Base-by-base conservation (phyloP, 805 yeast genomes). In the Saccharomycopsis capsularis region DNA sequence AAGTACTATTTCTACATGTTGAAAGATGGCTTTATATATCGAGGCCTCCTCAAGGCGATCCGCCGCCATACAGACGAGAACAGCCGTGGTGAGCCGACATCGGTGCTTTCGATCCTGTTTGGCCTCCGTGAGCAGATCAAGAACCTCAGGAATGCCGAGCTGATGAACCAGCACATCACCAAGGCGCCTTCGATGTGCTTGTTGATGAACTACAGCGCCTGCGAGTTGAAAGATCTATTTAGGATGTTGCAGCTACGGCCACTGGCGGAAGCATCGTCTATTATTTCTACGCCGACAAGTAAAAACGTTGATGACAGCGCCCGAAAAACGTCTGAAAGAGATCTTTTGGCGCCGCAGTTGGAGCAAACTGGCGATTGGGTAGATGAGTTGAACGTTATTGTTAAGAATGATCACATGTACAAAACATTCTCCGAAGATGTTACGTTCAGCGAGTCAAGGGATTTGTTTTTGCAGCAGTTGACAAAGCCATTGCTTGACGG, bases 371-470 rank as follows among this genome's bases (percentile, higher is more conserved):
- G n/a, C n/a, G n/a, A n/a, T n/a, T 44, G 47, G 47, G 18, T 32
- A 7, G 47, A 38, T n/a, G 29, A n/a, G 2, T 22, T 34, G n/a
- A 16, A 11, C 25, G n/a, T 2, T 3, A 37, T 15, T 3, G 19
- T 44, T 16, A 15, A 37, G 24, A n/a, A n/a, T 7, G 22, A 25
- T 23, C 43, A 45, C 24, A 21, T 38, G 2, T 45, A 45, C 19
- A 25, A 27, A 13, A 45, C 48, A 22, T 35, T 44, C 19, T 15
- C 25, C 22, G 24, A 25, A 15, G 23, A 38, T 25, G 23, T 38
- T 21, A 21, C 42, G 15, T 45, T 45, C n/a, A 11, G 16, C n/a
- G 48, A 45, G n/a, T n/a, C 42, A 6, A 30, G 41, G 11, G 25
- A 24, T 25, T 30, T 29, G 18, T 36, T 45, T 16, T 43, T 44